Evolutionary conservation across 768 basidiomycete species (phyloP).

Genomic region (Atractiella rhizophila): DNA sequence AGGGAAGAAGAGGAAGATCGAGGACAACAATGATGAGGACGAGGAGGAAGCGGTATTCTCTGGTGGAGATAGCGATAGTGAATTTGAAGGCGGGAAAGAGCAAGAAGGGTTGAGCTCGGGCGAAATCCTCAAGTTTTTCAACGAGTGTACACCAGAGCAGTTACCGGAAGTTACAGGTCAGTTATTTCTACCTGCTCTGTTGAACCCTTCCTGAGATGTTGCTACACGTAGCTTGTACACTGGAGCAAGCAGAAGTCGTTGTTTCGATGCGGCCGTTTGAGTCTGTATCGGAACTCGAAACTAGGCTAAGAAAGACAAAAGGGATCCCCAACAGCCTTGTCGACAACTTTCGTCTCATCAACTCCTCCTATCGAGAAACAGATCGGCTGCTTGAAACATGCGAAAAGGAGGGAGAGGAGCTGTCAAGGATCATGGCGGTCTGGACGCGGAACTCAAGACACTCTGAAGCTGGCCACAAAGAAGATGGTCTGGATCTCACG

Average conservation of each 20-base stretch:
- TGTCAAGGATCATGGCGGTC: constrained; percentile 46
- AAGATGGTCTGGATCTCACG: constrained; percentile 4
- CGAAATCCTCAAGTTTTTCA: constrained; percentile 27
- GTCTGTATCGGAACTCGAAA: constrained; percentile 46
- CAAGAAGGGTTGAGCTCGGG: no score
- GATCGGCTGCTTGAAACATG: constrained; percentile 71
- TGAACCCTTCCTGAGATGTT: neutral
- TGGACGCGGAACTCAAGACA: constrained; percentile 32
- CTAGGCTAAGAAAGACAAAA: constrained; percentile 68
- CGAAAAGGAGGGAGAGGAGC: constrained; percentile 52
- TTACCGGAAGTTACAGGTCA: constrained; percentile 27
- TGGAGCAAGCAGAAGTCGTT: constrained; percentile 55
- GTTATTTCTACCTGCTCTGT: constrained; percentile 4
- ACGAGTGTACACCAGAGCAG: constrained; percentile 22
- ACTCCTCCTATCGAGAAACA: constrained; percentile 42
- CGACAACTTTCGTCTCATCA: constrained; percentile 38
- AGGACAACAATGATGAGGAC: no score
- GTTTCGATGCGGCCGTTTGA: constrained; percentile 52
- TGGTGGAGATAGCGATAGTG: no score
- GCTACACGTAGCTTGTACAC: constrained; percentile 30
- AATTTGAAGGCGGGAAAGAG: no score
- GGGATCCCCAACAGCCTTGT: constrained; percentile 76
- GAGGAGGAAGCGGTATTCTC: no score
- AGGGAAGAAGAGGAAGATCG: no score
- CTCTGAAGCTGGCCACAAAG: constrained; percentile 5